Conservation (phyloP, 1,284 basidiomycete species). For the Cerioporus squamosus region DNA sequence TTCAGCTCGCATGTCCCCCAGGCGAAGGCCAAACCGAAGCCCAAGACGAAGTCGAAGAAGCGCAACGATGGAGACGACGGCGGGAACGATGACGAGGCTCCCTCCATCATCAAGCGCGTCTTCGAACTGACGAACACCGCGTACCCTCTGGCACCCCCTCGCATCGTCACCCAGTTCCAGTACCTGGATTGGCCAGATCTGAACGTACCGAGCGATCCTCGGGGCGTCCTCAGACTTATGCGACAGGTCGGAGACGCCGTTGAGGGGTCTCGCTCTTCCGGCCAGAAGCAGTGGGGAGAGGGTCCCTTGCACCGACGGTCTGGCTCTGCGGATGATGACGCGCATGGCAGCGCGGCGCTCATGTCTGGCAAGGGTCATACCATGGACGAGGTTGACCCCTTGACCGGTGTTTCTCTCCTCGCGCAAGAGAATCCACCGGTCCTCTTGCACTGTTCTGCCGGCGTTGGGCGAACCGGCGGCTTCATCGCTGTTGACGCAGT, state of each 20-base stretch:
- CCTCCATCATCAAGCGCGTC: conserved; percentile 63
- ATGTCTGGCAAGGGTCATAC: conserved; percentile 9
- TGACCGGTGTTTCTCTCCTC: conserved; percentile 54
- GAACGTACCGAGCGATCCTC: conserved; percentile 86
- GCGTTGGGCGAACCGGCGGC: conserved; percentile 90
- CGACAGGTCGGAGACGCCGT: conserved; percentile 62
- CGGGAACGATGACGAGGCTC: conserved; percentile 26
- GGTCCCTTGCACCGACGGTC: conserved; percentile 30
- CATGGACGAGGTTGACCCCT: conserved; percentile 43
- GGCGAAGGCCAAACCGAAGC: conserved; percentile 15
- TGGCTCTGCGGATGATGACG: not conserved
- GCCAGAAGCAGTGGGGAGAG: conserved; percentile 40
- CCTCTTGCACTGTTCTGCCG: conserved; percentile 85
- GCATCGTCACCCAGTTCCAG: conserved; percentile 81
- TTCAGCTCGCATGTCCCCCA: conserved; percentile 28
- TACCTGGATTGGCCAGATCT: conserved; percentile 94
- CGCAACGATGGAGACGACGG: conserved; percentile 1
- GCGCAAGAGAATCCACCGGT: conserved; percentile 57
- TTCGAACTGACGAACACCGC: conserved; percentile 70
- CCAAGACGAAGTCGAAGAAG: conserved; percentile 11
- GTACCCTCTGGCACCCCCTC: conserved; percentile 60
- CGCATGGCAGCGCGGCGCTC: conserved; percentile 14
- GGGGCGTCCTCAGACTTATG: conserved; percentile 75
- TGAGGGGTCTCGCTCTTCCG: conserved; percentile 52
- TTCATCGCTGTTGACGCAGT: conserved; percentile 91